Percentiles rank a stretch among this genome's conserved stretches.
Evolutionary conservation across 2,329 filamentous ascomycete species (phyloP).

Genomic region (Ophiostoma himal-ulmi): DNA sequence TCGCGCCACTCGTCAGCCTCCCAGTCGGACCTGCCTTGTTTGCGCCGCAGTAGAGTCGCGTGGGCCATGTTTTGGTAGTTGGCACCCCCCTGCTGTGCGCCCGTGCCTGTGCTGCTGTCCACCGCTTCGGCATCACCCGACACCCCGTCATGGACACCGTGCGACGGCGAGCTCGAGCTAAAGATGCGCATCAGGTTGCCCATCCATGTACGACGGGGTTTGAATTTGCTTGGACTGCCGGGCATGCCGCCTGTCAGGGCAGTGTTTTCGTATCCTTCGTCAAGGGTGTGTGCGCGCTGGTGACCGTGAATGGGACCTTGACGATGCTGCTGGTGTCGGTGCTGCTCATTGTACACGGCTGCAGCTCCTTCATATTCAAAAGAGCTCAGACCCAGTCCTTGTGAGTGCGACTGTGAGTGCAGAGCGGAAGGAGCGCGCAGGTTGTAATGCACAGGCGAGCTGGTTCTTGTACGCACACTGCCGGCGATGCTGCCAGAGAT

Average conservation of each 20-base stretch:
- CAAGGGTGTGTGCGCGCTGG: background rate
- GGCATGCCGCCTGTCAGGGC: constrained; percentile 42
- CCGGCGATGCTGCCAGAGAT: background rate
- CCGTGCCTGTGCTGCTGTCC: constrained; percentile 27
- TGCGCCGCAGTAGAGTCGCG: constrained; percentile 44
- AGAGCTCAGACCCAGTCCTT: background rate
- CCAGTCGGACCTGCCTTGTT: constrained; percentile 53
- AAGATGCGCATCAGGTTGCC: constrained; percentile 63
- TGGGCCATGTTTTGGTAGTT: constrained; percentile 37
- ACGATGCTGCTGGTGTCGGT: background rate
- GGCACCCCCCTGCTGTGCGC: constrained; percentile 19
- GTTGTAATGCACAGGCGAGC: constrained; percentile 9
- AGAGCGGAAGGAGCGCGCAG: constrained; percentile 10
- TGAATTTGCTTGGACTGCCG: constrained; percentile 53
- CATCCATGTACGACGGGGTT: constrained; percentile 57
- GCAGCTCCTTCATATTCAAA: constrained; percentile 17
- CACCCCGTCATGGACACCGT: background rate
- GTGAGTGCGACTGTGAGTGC: background rate
- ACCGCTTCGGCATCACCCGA: background rate
- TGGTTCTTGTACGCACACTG: background rate
- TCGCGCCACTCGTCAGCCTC: constrained; percentile 53
- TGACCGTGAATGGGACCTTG: background rate
- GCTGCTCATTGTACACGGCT: background rate
- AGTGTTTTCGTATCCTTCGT: constrained; percentile 27
- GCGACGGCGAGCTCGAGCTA: constrained; percentile 28